Percentiles rank a stretch among this genome's conserved stretches.
phyloP scores from a whole-genome alignment of 2,329 filamentous ascomycete species.

The Akanthomyces muscarius region DNA sequence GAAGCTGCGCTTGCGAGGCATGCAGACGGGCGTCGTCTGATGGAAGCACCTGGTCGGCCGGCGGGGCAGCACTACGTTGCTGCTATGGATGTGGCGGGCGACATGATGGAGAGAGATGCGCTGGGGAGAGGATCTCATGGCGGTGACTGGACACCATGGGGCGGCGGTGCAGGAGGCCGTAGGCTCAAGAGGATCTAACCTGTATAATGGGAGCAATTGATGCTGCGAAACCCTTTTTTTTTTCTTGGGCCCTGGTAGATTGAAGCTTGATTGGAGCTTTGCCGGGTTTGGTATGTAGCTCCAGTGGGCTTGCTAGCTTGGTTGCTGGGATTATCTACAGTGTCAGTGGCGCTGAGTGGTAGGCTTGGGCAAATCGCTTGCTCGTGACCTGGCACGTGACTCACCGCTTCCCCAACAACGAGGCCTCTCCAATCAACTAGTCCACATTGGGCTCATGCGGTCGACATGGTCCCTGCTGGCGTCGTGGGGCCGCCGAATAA shows the following conservation, averaged over 20 bases:
- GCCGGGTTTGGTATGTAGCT: background rate
- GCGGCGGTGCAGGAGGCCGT: background rate
- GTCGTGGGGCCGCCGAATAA: constrained; percentile 4
- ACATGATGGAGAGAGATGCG: constrained; percentile 32
- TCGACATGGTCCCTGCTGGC: constrained; percentile 2
- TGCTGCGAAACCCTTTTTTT: too few relatives aligned
- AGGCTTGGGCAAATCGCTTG: background rate
- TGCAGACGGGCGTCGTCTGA: constrained; percentile 37
- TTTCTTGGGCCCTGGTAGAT: too few relatives aligned
- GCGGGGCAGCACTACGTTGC: constrained; percentile 18
- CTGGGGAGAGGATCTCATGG: constrained; percentile 32
- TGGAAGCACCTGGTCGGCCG: constrained; percentile 40
- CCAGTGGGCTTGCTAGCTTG: background rate
- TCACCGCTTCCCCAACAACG: constrained; percentile 6
- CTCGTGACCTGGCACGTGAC: constrained; percentile 17
- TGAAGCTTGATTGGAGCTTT: background rate
- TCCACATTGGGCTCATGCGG: constrained; percentile 24
- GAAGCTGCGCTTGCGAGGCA: constrained; percentile 57
- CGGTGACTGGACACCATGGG: constrained; percentile 18
- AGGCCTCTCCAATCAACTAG: constrained; percentile 20
- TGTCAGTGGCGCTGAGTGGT: too few relatives aligned
- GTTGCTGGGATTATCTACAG: background rate
- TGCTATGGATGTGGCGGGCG: constrained; percentile 29
- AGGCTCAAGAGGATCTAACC: too few relatives aligned
- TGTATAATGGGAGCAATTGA: too few relatives aligned